Percentiles rank a stretch among this genome's conserved stretches.
phyloP scores from a whole-genome alignment of 257 asterid species.

The Solanum paucissectum region DNA sequence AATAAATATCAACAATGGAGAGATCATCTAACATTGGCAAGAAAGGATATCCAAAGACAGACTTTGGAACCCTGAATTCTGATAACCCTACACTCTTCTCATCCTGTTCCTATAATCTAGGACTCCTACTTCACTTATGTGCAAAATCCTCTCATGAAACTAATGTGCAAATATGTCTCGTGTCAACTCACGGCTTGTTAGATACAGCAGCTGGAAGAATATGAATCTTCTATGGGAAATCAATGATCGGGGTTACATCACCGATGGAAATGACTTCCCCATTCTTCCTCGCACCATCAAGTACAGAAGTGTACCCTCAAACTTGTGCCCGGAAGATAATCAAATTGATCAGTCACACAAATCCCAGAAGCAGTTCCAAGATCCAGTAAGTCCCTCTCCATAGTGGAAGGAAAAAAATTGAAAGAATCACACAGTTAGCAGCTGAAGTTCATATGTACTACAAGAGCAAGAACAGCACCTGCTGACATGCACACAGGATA shows the following conservation, averaged over 20 bases:
- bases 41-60: neutral
- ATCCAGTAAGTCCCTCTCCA: slow-evolving; percentile 19
- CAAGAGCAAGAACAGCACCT: slow-evolving; percentile 3
- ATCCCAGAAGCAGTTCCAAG: slow-evolving; percentile 19
- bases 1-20: neutral
- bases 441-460: slow-evolving; percentile 14
- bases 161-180: slow-evolving; percentile 3
- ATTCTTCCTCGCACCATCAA: slow-evolving; percentile 23
- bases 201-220: slow-evolving; percentile 28
- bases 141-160: slow-evolving; percentile 26
- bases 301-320: slow-evolving; percentile 17
- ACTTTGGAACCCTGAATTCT: slow-evolving; percentile 2
- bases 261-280: slow-evolving; percentile 8
- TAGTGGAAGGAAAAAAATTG: slow-evolving; percentile 31
- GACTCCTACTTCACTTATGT: slow-evolving; percentile 28
- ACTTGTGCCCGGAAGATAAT: slow-evolving; percentile 12
- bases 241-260: slow-evolving; percentile 2
- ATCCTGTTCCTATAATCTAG: slow-evolving; percentile 30
- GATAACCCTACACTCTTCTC: slow-evolving; percentile 4
- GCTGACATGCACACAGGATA: slow-evolving; percentile 24
- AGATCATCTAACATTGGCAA: neutral
- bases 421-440: slow-evolving; percentile 64
- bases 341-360: slow-evolving; percentile 9
- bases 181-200: slow-evolving; percentile 21
- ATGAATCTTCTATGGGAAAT: slow-evolving; percentile 11